Evolutionary conservation across 2,329 filamentous ascomycete genomes (phyloP).

Genomic region (Talaromyces sp.): DNA sequence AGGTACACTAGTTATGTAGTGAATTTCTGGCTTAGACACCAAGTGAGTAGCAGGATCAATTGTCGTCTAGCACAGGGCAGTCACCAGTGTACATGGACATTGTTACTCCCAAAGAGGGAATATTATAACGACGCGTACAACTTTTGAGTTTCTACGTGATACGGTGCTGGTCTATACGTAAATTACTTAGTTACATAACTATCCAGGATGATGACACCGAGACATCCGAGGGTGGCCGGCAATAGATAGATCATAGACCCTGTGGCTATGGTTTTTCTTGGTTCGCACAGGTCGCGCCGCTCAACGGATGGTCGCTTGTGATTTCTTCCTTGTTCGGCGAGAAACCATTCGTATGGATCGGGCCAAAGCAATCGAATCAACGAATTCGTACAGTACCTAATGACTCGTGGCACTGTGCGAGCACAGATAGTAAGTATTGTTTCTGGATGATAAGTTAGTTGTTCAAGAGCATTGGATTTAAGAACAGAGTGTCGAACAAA

Average conservation of each 20-base stretch:
- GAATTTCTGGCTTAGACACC: no score
- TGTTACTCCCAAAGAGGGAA: background rate
- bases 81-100: no score
- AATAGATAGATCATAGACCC: background rate
- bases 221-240: slow-evolving; percentile 1
- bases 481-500: background rate
- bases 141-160: background rate
- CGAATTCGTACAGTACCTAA: no score
- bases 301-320: background rate
- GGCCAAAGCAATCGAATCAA: background rate
- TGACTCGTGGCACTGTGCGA: no score
- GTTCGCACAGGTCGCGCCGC: no score
- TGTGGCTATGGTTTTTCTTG: no score
- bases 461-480: no score
- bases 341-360: background rate
- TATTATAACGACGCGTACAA: background rate
- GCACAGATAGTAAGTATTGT: no score
- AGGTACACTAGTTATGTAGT: background rate
- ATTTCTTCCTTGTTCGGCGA: background rate
- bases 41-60: no score
- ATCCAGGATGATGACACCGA: background rate
- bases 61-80: no score
- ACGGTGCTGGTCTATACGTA: background rate
- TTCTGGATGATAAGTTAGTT: no score
- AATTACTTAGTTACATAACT: background rate